Percentiles rank a stretch among this genome's conserved stretches.
These are phyloP conservation scores for Aspergillus heteromorphus DNA, from an alignment of 495 filamentous ascomycete genomes.

Conservation along the genomic window DNA sequence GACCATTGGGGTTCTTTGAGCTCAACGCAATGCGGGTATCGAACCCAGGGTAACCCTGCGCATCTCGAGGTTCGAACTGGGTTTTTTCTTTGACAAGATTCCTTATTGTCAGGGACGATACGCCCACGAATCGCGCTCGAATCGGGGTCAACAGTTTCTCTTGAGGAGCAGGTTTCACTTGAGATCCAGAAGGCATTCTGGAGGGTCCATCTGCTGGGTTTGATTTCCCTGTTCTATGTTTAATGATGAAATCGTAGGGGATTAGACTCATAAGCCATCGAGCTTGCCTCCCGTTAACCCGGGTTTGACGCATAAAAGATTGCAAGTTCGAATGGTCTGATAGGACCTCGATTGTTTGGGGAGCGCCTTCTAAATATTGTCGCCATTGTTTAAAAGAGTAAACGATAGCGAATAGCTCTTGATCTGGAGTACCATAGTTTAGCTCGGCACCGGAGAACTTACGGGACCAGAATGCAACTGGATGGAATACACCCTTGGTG, in stretches of 20 bases:
- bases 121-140: not conserved
- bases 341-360: not conserved
- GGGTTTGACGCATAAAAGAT: not conserved
- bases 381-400: not conserved
- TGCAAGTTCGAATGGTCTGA: not conserved
- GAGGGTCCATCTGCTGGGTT: not conserved
- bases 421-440: not conserved
- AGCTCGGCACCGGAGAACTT: not conserved
- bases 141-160: not conserved
- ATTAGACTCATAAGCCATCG: not conserved
- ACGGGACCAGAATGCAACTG: not conserved
- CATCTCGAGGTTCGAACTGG: too few species aligned
- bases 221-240: not conserved
- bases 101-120: too few species aligned
- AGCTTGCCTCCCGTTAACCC: not conserved
- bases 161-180: not conserved
- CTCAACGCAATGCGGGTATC: not conserved
- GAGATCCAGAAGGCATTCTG: not conserved
- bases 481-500: not conserved
- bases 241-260: not conserved
- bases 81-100: too few species aligned
- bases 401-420: conserved; percentile 1
- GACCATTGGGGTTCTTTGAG: not conserved
- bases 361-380: not conserved
- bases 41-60: not conserved